Base-by-base conservation (phyloP, 2,329 filamentous ascomycete genomes). In the Septoria linicola region DNA sequence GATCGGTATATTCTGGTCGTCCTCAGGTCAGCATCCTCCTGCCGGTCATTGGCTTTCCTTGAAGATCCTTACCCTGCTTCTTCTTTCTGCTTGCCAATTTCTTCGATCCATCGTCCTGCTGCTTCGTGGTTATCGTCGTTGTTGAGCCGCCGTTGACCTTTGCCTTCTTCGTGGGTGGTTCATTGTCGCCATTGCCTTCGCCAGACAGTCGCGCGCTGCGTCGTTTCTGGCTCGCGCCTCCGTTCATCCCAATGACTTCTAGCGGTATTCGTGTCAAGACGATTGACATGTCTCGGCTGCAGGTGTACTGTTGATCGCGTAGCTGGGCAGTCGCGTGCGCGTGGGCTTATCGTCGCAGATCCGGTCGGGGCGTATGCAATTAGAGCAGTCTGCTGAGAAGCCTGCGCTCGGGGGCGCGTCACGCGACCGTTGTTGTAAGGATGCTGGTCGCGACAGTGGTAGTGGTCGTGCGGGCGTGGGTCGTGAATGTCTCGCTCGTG, bases 221-320 rank as follows among this genome's bases (percentile, higher is more conserved):
- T 62, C 75, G 68, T 68, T 75, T 73, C 64, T 70, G 70, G 40
- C 69, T 66, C 45, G 75, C 74, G 60, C 70, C 67, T 54, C 73
- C 72, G 59, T 72, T 68, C 75, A 77, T 78, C 56, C 68, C 70
- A 58, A 77, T 70, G 25, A 67, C 62, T 68, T 74, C 70, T 55
- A 77, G 64, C 53, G 75, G 75, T 49, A 67, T 65, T 55, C 71
- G 69, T 58, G 67, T 55, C 57, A 70, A 57, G 53, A 70, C 59
- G 47, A 68, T 64, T 53, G 68, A 70, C 68, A 71, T 71, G 51
- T 58, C 59, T 51, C 49, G 42, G 23, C 21, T 23, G 19, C 51
- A 48, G 30, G 13, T 40, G 21, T 14, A 11, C 10, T 21, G 11
- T 19, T 41, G 44, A 23, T 34, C 27, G 41, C 47, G 47, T 43